Conservation (phyloP, 257 asterid species). For the Nicotiana sylvestris region DNA sequence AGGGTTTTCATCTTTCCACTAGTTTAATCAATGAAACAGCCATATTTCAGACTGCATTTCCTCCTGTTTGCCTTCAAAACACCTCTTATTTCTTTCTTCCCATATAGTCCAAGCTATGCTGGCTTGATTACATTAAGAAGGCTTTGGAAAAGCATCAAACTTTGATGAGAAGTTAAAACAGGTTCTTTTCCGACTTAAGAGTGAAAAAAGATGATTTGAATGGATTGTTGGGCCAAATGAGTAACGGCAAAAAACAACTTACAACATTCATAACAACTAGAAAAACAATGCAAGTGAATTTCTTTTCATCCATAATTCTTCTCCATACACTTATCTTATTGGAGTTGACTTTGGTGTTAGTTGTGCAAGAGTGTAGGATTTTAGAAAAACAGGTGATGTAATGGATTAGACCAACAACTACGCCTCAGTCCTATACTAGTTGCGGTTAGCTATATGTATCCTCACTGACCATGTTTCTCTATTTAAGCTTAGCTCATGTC, state of each 20-base stretch:
- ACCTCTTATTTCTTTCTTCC: no score
- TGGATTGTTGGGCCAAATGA: background rate
- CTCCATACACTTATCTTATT: no score
- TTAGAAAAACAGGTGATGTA: background rate
- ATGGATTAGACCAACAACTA: background rate
- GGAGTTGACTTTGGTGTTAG: background rate
- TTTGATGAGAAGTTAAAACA: background rate
- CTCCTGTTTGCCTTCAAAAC: no score
- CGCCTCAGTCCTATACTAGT: no score
- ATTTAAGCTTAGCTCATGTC: no score
- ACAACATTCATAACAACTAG: conserved; percentile 56
- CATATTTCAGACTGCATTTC: no score
- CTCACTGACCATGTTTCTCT: no score
- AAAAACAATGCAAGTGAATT: conserved; percentile 59
- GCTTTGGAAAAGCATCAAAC: background rate
- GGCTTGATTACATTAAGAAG: background rate
- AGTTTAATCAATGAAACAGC: no score
- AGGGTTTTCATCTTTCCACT: no score
- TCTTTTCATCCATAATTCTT: no score
- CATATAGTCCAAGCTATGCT: no score
- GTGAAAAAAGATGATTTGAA: background rate
- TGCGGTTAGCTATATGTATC: no score
- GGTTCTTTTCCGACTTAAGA: background rate
- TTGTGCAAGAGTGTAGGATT: background rate
- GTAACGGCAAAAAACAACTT: conserved; percentile 25